phyloP scores from a whole-genome alignment of 2,329 filamentous ascomycete species.

The Ambrosiella xylebori region DNA sequence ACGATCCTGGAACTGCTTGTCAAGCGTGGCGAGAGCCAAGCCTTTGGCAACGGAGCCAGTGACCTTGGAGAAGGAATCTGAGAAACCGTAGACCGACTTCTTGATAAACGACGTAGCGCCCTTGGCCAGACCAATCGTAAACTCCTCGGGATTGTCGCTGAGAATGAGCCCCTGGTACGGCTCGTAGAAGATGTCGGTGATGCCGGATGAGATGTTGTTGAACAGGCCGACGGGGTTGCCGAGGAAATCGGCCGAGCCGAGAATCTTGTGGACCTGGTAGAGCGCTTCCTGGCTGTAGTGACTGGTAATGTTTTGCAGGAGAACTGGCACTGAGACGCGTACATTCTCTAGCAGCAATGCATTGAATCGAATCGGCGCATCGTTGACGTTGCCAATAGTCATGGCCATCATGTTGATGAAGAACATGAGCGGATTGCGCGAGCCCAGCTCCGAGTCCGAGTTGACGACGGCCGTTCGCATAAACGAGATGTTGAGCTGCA shows the following conservation, averaged over 20 bases:
- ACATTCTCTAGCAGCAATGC: conserved; percentile 91
- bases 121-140: conserved; percentile 88
- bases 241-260: conserved; percentile 92
- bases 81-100: conserved; percentile 95
- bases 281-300: conserved; percentile 96
- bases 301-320: conserved; percentile 72
- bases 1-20: conserved; percentile 97
- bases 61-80: conserved; percentile 93
- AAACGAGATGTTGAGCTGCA: conserved; percentile 94
- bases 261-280: conserved; percentile 90
- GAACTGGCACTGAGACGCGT: conserved; percentile 66
- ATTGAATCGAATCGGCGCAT: conserved; percentile 86
- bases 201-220: conserved; percentile 94
- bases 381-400: conserved; percentile 98
- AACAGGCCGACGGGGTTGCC: conserved; percentile 95
- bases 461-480: conserved; percentile 94
- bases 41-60: conserved; percentile 96
- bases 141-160: conserved; percentile 86
- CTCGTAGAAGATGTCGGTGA: conserved; percentile 97
- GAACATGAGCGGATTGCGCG: conserved; percentile 92
- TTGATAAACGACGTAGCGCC: conserved; percentile 95
- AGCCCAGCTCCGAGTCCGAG: conserved; percentile 81
- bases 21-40: conserved; percentile 81
- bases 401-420: conserved; percentile 97
- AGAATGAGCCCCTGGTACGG: conserved; percentile 95